phyloP scores from a whole-genome alignment of 441 rosid genomes.

The Eutrema salsugineum region DNA sequence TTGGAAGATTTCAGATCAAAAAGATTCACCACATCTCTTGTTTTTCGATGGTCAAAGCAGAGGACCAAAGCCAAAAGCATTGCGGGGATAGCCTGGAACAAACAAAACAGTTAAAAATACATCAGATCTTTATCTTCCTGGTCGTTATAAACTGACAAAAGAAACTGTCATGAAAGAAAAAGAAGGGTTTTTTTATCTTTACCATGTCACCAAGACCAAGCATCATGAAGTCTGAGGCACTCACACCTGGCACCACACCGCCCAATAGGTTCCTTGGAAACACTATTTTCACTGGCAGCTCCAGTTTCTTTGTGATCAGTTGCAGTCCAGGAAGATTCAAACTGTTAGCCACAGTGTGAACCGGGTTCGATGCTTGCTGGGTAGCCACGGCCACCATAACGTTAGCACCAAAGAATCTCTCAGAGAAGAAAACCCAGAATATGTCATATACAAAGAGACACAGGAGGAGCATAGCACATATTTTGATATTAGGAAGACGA shows the following conservation, averaged over 20 bases:
- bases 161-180: background rate
- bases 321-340: constrained; percentile 95
- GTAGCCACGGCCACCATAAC: constrained; percentile 99
- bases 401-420: constrained; percentile 95
- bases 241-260: constrained; percentile 63
- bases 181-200: constrained; percentile 22
- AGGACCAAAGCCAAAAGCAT: constrained; percentile 89
- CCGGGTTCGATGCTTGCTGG: constrained; percentile 92
- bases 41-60: constrained; percentile 85
- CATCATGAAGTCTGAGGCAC: constrained; percentile 83
- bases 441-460: constrained; percentile 93
- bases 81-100: constrained; percentile 83
- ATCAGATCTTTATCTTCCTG: background rate
- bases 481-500: constrained; percentile 89
- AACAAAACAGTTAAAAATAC: background rate
- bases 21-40: constrained; percentile 67
- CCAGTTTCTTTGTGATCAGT: constrained; percentile 91
- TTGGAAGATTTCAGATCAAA: constrained; percentile 61
- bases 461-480: constrained; percentile 83
- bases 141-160: no score
- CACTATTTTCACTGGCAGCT: constrained; percentile 90
- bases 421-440: constrained; percentile 99
- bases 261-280: constrained; percentile 85
- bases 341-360: constrained; percentile 91
- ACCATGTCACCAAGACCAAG: constrained; percentile 99